Conservation (phyloP, 1,284 basidiomycete species). For the Phylloporus gajari region DNA sequence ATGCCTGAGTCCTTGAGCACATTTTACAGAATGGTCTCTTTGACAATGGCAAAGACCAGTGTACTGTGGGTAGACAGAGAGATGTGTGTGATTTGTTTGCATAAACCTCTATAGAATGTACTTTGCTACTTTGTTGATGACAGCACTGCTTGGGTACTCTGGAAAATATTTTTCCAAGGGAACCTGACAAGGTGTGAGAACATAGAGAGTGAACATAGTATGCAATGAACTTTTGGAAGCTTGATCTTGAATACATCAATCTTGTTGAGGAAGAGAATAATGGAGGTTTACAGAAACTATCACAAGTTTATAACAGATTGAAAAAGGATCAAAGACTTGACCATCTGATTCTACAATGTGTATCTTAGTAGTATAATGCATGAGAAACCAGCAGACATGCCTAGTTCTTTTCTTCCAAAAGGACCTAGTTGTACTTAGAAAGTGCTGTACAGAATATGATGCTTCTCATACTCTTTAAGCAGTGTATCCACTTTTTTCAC, state of each 20-base stretch:
- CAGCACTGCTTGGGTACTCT: slow-evolving; percentile 92
- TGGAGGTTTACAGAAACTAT: slow-evolving; percentile 94
- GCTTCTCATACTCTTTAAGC: slow-evolving; percentile 91
- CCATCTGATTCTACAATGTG: slow-evolving; percentile 86
- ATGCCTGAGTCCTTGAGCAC: slow-evolving; percentile 87
- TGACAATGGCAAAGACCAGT: slow-evolving; percentile 79
- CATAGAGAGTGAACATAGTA: no score
- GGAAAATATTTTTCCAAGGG: slow-evolving; percentile 92
- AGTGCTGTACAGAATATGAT: slow-evolving; percentile 97
- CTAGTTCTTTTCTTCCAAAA: slow-evolving; percentile 81
- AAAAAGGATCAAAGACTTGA: slow-evolving; percentile 91
- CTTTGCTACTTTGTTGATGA: slow-evolving; percentile 98
- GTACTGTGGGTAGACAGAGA: slow-evolving; percentile 94
- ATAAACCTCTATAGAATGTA: slow-evolving; percentile 98
- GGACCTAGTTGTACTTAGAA: slow-evolving; percentile 93
- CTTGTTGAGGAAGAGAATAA: slow-evolving; percentile 95
- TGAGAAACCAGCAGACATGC: slow-evolving; percentile 56
- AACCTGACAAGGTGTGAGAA: slow-evolving; percentile 51
- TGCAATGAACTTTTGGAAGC: slow-evolving; percentile 73
- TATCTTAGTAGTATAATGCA: slow-evolving; percentile 8
- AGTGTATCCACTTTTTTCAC: slow-evolving; percentile 83
- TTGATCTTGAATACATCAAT: slow-evolving; percentile 97
- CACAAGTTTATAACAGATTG: slow-evolving; percentile 96
- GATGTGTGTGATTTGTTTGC: slow-evolving; percentile 82
- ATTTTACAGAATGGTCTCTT: slow-evolving; percentile 96